Base-by-base conservation (phyloP, 78 protist genomes). In the Capsaspora owczarzaki region DNA sequence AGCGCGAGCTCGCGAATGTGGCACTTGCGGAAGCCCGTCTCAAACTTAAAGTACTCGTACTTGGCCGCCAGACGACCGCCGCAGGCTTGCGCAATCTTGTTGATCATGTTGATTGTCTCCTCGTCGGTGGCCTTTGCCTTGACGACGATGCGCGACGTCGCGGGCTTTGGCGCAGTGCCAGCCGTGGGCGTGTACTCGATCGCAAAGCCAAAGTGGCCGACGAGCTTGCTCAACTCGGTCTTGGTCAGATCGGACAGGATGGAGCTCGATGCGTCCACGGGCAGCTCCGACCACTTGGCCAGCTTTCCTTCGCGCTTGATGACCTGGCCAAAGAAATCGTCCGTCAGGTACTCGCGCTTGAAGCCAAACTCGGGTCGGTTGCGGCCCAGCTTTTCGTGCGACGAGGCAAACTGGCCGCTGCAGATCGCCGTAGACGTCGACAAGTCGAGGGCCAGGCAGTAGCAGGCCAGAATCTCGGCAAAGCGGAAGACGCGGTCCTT, bases 11-110 rank as follows among this genome's bases (percentile, higher is more conserved):
- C 66, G 33, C 66, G 12, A 10, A 56, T 25, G 66, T 56, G 66
- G n/a, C 66, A 56, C 66, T 56, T 56, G 66, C 66, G 66, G 14
- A 56, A 56, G 66, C 66, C 66, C 66, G 66, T 56, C n/a, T 56
- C 66, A 12, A 56, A 56, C 66, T 56, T 56, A 29, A 56, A 29
- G 33, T 16, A 16, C 66, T 56, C 66, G 66, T 56, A 56, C 66
- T 56, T 56, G 10, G 12, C 66, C 20, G 66, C 66, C 33, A 56
- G 66, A 16, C 25, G 12, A 10, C 66, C 66, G 20, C 66, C 66
- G 66, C 66, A 56, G 10, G 33, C 66, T 29, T 56, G 66, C 35
- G 66, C 66, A 16, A 56, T 56, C 14, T 56, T 56, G 66, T 56
- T 56, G 66, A 56, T 29, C 66, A 56, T 56, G 66, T 56, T 56